Evolutionary conservation across 1,139 yeast species (phyloP).

Genomic region (Arxiozyma bovina): DNA sequence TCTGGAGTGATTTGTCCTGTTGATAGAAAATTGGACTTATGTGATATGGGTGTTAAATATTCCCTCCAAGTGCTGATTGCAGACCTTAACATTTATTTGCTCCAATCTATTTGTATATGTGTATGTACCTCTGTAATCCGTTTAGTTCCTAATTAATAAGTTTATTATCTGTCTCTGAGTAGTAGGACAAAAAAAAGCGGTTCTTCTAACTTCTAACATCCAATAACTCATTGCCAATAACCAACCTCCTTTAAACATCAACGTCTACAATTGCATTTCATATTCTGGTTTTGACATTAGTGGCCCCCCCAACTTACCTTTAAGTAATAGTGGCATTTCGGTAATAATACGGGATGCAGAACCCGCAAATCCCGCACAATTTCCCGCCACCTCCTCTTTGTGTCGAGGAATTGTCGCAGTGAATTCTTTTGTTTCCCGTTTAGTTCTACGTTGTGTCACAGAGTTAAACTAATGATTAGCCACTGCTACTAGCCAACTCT

Average conservation of each 20-base stretch:
- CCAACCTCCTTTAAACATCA: background rate
- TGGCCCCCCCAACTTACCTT: background rate
- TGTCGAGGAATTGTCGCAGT: background rate
- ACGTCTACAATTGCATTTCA: background rate
- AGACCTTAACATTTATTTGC: slow-evolving; percentile 43
- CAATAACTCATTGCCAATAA: background rate
- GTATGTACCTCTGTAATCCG: background rate
- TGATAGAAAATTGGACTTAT: slow-evolving; percentile 66
- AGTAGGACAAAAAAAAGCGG: no score
- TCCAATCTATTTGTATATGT: background rate
- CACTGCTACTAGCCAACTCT: background rate
- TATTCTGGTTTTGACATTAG: background rate
- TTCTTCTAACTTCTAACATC: background rate
- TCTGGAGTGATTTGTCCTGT: slow-evolving; percentile 94
- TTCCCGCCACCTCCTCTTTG: background rate
- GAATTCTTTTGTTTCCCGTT: no score
- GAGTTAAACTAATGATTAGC: background rate
- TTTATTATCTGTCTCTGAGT: background rate
- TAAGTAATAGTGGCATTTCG: background rate
- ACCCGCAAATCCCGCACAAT: no score
- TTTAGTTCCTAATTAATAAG: background rate
- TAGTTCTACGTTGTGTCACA: background rate
- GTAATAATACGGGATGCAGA: background rate
- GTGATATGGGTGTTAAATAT: slow-evolving; percentile 82
- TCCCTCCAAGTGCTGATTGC: slow-evolving; percentile 80